Base-by-base conservation (phyloP, 2,329 filamentous ascomycete species). In the Penicillium sp. region DNA sequence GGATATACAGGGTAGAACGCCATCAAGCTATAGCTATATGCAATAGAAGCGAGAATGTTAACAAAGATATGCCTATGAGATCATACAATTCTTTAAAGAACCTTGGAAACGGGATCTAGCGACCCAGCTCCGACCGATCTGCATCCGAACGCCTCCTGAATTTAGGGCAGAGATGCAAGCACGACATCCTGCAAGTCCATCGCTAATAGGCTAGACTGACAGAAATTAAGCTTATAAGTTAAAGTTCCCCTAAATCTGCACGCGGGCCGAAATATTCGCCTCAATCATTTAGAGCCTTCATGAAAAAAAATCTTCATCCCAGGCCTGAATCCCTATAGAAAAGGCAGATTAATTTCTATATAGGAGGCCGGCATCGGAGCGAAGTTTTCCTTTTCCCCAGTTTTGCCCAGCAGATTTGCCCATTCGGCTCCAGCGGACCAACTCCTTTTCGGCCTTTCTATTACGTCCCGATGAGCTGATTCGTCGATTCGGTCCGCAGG, bases 351-450 rank as follows among this genome's bases (percentile, higher is more conserved):
- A 45, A 32, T 8, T 18, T 31, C 38, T 44, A 13, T 23, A 50
- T 16, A 39, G 34, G 25, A 46, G 51, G 35, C 52, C 52, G 52
- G 47, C 52, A 54, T 54, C 52, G 52, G 52, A 54, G 52, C 27
- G 52, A 54, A 54, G 52, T 51, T 54, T 54, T 51, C 34, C 8
- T 15, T 9, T 50, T 25, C 47, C 35, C 47, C 52, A 51, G 29
- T 51, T 46, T 54, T 34, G 21, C 34, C 27, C 9, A 34, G 18
- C 27, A 37, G 21, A 50, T 34, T 45, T 31, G 29, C 4, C 9
- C 29, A 39, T 34, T 39, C 9, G 13, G 47, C 12, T 37, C 47
- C 40, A 40, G 21, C 18, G 6, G 34, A 18, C 40, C 48, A 51
- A 39, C n/a, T 21, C 46, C 35, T 21, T 46, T 52, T 39, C 13